Evolutionary conservation across 345 rosid genomes (phyloP).

Genomic region (Citrus inodora): DNA sequence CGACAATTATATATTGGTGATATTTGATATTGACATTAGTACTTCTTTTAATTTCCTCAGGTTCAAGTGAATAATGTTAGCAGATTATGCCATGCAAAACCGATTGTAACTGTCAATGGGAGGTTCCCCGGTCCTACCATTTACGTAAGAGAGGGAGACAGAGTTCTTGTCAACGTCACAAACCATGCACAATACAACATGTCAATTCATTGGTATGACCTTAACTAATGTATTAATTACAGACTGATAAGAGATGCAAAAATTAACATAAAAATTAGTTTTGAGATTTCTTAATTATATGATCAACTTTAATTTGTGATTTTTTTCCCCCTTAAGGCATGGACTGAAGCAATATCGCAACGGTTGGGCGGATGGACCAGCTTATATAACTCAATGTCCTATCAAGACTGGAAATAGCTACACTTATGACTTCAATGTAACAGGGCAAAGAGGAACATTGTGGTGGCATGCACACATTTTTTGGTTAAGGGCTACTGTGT

Average conservation of each 20-base stretch:
- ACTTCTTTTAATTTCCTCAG: conserved; percentile 22
- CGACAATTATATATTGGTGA: not conserved
- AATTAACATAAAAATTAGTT: not conserved
- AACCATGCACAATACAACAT: conserved; percentile 54
- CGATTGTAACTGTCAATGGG: conserved; percentile 61
- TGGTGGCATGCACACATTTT: conserved; percentile 75
- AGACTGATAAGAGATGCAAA: not conserved
- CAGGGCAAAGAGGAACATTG: conserved; percentile 63
- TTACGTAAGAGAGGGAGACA: conserved; percentile 54
- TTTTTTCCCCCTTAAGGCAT: conserved; percentile 30
- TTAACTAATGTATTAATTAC: too few species aligned
- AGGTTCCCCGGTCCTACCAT: conserved; percentile 59
- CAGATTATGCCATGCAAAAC: conserved; percentile 62
- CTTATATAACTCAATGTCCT: conserved; percentile 66
- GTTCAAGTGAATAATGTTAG: conserved; percentile 57
- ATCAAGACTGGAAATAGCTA: conserved; percentile 52
- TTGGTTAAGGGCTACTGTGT: conserved; percentile 65
- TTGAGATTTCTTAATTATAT: not conserved
- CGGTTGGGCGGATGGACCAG: conserved; percentile 74
- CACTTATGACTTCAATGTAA: conserved; percentile 49
- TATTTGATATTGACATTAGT: not conserved
- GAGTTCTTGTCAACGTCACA: conserved; percentile 54
- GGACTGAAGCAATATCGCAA: conserved; percentile 66
- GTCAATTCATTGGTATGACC: conserved; percentile 52
- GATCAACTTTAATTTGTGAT: not conserved